A percentile compares a stretch with the other conserved stretches of the same genome.
Conservation (phyloP, 305 asterid species). For the Fraxinus velutina region DNA sequence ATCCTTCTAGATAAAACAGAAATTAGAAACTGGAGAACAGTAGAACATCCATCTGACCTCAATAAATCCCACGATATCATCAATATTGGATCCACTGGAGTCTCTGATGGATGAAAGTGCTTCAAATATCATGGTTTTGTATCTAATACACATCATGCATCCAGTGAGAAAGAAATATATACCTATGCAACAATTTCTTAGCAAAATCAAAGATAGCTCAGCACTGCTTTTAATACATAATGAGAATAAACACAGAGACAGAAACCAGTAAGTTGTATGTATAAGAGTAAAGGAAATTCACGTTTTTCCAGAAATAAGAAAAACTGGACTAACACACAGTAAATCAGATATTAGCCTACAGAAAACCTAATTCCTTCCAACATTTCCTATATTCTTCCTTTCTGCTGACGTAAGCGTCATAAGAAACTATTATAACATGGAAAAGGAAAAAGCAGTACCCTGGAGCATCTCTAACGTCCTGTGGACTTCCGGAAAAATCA, state of each 20-base stretch:
- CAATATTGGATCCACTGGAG: slow-evolving; percentile 45
- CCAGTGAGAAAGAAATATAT: slow-evolving; percentile 13
- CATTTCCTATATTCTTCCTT: neutral
- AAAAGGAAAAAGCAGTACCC: slow-evolving; percentile 27
- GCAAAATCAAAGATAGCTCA: neutral
- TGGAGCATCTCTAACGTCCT: slow-evolving; percentile 19
- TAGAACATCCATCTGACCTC: slow-evolving; percentile 44
- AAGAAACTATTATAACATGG: slow-evolving; percentile 5
- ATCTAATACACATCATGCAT: slow-evolving; percentile 29
- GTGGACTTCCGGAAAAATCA: slow-evolving; percentile 28
- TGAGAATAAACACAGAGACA: neutral
- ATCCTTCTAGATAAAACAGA: neutral
- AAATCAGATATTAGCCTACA: neutral
- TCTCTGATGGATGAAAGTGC: slow-evolving; percentile 50
- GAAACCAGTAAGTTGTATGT: neutral
- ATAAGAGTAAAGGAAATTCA: neutral
- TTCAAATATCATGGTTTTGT: slow-evolving; percentile 47
- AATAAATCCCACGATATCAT: slow-evolving; percentile 42
- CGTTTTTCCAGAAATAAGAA: neutral
- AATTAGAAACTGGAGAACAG: neutral
- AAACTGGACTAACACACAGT: neutral
- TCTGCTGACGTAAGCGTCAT: neutral
- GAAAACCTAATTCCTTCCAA: neutral
- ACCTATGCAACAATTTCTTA: slow-evolving; percentile 8
- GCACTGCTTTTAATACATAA: neutral